A percentile compares a stretch with the other conserved stretches of the same genome.
Evolutionary conservation across 1,139 yeast genomes (phyloP).

Genomic region (Dujonia santamariae): DNA sequence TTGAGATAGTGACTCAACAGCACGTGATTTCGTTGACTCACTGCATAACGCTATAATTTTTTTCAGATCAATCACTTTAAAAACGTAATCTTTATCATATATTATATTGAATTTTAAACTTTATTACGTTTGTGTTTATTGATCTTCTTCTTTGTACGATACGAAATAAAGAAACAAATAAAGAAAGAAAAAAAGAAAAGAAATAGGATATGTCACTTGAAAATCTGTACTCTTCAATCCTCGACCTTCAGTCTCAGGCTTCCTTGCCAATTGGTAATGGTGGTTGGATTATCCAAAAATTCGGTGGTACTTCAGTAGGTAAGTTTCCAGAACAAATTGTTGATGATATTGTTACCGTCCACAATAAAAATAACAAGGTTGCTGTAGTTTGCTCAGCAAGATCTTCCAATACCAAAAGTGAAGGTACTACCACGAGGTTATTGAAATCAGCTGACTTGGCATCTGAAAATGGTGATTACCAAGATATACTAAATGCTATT

Average conservation of each 20-base stretch:
- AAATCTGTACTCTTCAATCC: constrained; percentile 40
- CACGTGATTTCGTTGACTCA: too few relatives aligned
- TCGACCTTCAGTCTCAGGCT: constrained; percentile 27
- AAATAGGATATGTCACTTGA: constrained; percentile 13
- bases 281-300: constrained; percentile 90
- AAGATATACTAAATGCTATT: constrained; percentile 54
- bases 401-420: constrained; percentile 84
- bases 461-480: constrained; percentile 52
- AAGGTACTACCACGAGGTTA: constrained; percentile 90
- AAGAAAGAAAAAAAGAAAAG: too few relatives aligned
- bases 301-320: constrained; percentile 98
- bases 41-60: too few relatives aligned
- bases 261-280: too few relatives aligned
- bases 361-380: constrained; percentile 60
- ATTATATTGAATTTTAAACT: too few relatives aligned
- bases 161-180: too few relatives aligned
- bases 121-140: too few relatives aligned
- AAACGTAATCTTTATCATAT: too few relatives aligned
- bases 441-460: constrained; percentile 80
- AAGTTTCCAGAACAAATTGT: constrained; percentile 85
- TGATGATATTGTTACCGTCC: constrained; percentile 73
- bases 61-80: too few relatives aligned
- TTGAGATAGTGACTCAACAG: too few relatives aligned
- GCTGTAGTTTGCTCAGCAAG: constrained; percentile 97
- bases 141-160: too few relatives aligned